phyloP scores from a whole-genome alignment of 2,329 filamentous ascomycete genomes.

The Sphaerulina musiva region DNA sequence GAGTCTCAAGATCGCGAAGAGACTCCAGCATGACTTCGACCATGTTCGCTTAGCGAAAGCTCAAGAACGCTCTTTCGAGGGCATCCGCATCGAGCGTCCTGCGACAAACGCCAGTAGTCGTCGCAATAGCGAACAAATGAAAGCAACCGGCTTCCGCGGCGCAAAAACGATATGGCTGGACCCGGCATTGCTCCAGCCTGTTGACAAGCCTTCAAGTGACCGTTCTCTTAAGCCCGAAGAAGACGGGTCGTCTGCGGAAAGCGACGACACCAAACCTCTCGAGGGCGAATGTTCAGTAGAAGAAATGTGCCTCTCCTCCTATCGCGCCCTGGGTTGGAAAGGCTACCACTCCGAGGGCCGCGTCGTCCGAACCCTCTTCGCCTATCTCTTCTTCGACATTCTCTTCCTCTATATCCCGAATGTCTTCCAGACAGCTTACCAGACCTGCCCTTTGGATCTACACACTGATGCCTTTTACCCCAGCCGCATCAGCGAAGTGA shows the following conservation, averaged over 20 bases:
- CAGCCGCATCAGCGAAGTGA: slow-evolving; percentile 79
- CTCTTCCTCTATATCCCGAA: slow-evolving; percentile 91
- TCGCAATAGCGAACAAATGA: slow-evolving; percentile 32
- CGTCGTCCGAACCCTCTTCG: slow-evolving; percentile 75
- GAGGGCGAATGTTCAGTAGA: slow-evolving; percentile 79
- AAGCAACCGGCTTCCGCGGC: slow-evolving; percentile 36
- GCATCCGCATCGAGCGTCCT: slow-evolving; percentile 59
- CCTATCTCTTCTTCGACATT: slow-evolving; percentile 88
- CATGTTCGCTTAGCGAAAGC: slow-evolving; percentile 75
- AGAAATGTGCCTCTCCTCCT: slow-evolving; percentile 85
- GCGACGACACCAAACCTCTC: neutral
- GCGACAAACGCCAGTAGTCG: slow-evolving; percentile 21
- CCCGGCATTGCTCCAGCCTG: slow-evolving; percentile 30
- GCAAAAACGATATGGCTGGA: slow-evolving; percentile 86
- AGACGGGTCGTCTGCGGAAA: slow-evolving; percentile 1
- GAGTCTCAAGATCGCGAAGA: slow-evolving; percentile 70
- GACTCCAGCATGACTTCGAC: slow-evolving; percentile 86
- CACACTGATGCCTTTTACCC: slow-evolving; percentile 91
- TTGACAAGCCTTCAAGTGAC: neutral
- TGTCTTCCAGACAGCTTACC: slow-evolving; percentile 92
- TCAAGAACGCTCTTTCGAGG: slow-evolving; percentile 66
- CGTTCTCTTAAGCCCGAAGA: slow-evolving; percentile 1
- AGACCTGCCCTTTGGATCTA: slow-evolving; percentile 87
- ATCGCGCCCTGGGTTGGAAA: slow-evolving; percentile 79
- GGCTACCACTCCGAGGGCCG: slow-evolving; percentile 91